Conservation (phyloP, 805 yeast species). For the Candida multigemmis region DNA sequence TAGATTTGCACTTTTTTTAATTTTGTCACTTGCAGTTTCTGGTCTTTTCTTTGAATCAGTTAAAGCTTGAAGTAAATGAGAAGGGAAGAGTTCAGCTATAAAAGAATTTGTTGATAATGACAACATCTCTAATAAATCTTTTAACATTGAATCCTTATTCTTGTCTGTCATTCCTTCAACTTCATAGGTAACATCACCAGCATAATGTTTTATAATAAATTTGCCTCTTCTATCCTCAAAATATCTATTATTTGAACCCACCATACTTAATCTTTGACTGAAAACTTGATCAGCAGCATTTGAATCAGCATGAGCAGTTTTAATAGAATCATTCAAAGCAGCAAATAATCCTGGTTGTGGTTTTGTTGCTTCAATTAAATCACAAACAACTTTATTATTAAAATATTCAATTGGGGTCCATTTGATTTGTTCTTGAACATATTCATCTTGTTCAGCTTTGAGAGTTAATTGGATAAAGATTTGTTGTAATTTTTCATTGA, state of each 20-base stretch:
- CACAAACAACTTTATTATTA: slow-evolving; percentile 94
- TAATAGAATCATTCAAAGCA: slow-evolving; percentile 92
- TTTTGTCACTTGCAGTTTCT: slow-evolving; percentile 94
- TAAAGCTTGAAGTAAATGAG: slow-evolving; percentile 21
- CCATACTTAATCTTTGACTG: slow-evolving; percentile 82
- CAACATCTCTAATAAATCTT: slow-evolving; percentile 76
- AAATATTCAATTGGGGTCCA: slow-evolving; percentile 98
- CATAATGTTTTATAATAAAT: slow-evolving; percentile 90
- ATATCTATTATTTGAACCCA: slow-evolving; percentile 68
- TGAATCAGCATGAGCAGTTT: slow-evolving; percentile 97
- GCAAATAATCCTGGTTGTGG: slow-evolving; percentile 94
- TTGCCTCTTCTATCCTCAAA: slow-evolving; percentile 84
- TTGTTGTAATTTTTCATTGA: slow-evolving; percentile 92
- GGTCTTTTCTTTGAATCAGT: slow-evolving; percentile 68
- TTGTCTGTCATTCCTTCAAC: slow-evolving; percentile 89
- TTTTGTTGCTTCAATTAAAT: slow-evolving; percentile 83
- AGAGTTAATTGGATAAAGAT: slow-evolving; percentile 92
- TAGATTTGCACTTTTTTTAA: slow-evolving; percentile 83
- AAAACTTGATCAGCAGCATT: slow-evolving; percentile 95
- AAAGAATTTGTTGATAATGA: slow-evolving; percentile 64
- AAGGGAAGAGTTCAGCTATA: slow-evolving; percentile 46
- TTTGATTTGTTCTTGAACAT: slow-evolving; percentile 86
- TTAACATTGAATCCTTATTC: slow-evolving; percentile 88
- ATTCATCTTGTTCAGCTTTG: slow-evolving; percentile 96
- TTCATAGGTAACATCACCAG: slow-evolving; percentile 96